Base-by-base conservation (phyloP, 495 filamentous ascomycete species). In the Bryoglossum gracile region DNA sequence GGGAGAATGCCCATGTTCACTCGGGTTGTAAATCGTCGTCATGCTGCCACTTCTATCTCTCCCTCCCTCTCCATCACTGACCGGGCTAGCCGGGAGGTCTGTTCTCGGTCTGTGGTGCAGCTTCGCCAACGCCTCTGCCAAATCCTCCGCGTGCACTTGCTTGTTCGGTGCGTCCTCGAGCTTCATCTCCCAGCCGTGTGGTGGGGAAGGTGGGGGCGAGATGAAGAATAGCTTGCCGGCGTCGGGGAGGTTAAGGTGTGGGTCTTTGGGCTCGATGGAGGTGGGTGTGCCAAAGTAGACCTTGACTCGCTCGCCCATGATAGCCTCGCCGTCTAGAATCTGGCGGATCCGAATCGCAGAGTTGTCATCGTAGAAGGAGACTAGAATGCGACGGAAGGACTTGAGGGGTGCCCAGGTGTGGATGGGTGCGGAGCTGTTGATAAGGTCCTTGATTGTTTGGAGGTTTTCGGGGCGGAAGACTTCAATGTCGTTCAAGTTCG, bases 161-260 rank as follows among this genome's bases (percentile, higher is more conserved):
- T 88, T 90, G 65, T 98, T 98, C 24, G 92, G 92, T 2, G 91
- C 86, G 19, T 85, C 89, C 68, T 98, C 92, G 39, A 87, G 71
- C 58, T 80, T 79, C 70, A 89, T 77, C 66, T 91, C 85, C 92
- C 92, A 98, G 30, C 90, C 92, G 61, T 88, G 84, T 2, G 92
- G 92, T 41, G 92, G 92, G 50, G 74, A 81, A 1, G 92, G 94
- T 8, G 92, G 92, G 26, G 92, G 92, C 48, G 81, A 87, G 70
- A 98, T 96, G 70, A 98, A 97, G 76, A 96, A 95, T 28, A 95
- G 76, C 70, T 95, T 96, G 56, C 86, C 81, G 35, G 81, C 70
- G 53, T 94, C 86, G 11, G 92, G 92, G 1, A 89, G 81, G 30
- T 83, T 74, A 4, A 98, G 77, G 51, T 91, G 84, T 46, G 78